phyloP scores from a whole-genome alignment of 2,329 filamentous ascomycete species.

The Reticulascus tulasneorum region DNA sequence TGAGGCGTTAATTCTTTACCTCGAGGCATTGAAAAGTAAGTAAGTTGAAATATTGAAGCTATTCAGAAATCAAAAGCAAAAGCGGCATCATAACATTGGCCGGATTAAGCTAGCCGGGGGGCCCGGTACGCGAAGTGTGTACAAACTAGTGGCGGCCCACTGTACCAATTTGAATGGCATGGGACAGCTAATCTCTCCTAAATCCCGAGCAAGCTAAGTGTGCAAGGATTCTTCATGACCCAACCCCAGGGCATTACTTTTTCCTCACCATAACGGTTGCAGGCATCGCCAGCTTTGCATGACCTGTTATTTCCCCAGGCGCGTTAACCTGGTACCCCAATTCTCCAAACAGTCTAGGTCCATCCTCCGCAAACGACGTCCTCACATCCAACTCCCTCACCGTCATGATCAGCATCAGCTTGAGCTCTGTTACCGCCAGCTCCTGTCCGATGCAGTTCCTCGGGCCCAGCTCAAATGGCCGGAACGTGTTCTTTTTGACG shows the following conservation, averaged over 20 bases:
- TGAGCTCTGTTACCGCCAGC: constrained; percentile 49
- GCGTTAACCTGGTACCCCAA: constrained; percentile 21
- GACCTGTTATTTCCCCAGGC: constrained; percentile 14
- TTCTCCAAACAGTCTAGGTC: constrained; percentile 26
- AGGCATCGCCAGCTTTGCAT: constrained; percentile 20
- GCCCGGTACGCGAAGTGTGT: too few species aligned
- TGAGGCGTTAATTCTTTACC: too few species aligned
- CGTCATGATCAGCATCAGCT: constrained; percentile 45
- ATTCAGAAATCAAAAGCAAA: too few species aligned
- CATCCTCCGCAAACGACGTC: constrained; percentile 30
- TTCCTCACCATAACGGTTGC: constrained; percentile 9
- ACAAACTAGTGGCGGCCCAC: too few species aligned
- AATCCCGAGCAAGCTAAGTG: too few species aligned
- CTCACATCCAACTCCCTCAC: constrained; percentile 46
- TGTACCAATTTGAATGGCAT: too few species aligned
- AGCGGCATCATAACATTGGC: too few species aligned
- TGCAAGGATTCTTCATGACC: not conserved
- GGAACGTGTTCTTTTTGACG: constrained; percentile 40
- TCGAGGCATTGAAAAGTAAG: too few species aligned
- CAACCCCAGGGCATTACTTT: too few species aligned
- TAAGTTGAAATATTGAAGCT: too few species aligned
- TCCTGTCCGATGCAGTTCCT: constrained; percentile 55
- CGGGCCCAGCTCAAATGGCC: constrained; percentile 50
- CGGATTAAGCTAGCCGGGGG: too few species aligned
- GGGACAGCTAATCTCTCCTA: too few species aligned